These are phyloP conservation scores for Francoa sonchifolia DNA, from an alignment of 441 rosid genomes.

Conservation along the genomic window DNA sequence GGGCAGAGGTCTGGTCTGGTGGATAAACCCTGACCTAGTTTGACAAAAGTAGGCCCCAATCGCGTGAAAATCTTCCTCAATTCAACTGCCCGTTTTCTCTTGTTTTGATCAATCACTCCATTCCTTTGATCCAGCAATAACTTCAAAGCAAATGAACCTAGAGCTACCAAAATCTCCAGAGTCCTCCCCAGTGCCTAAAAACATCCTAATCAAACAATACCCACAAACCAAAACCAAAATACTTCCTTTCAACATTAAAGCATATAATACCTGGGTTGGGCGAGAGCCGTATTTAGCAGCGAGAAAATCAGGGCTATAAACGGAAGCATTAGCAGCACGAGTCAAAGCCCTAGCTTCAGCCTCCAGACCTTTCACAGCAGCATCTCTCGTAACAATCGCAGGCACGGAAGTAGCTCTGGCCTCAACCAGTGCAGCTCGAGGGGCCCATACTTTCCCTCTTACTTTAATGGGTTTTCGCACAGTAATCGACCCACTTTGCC, in stretches of 20 bases:
- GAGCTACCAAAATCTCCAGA: slow-evolving; percentile 45
- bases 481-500: no score
- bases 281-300: slow-evolving; percentile 50
- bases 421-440: slow-evolving; percentile 36
- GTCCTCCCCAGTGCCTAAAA: slow-evolving; percentile 54
- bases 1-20: slow-evolving; percentile 95
- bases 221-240: not conserved
- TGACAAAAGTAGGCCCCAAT: slow-evolving; percentile 88
- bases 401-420: slow-evolving; percentile 23
- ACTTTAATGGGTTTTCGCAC: no score
- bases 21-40: slow-evolving; percentile 88
- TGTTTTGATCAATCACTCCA: slow-evolving; percentile 49
- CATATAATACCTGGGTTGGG: slow-evolving; percentile 45
- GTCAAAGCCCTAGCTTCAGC: slow-evolving; percentile 67
- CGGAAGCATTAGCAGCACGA: slow-evolving; percentile 67
- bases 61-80: slow-evolving; percentile 58
- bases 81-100: slow-evolving; percentile 54
- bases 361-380: slow-evolving; percentile 15
- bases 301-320: slow-evolving; percentile 54
- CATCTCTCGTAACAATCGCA: slow-evolving; percentile 11
- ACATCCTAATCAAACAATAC: not conserved
- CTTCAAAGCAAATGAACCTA: slow-evolving; percentile 58
- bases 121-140: slow-evolving; percentile 51
- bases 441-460: no score
- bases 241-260: not conserved